Evolutionary conservation across 768 basidiomycete genomes (phyloP).

Genomic region (Rhizopogon roseolus): DNA sequence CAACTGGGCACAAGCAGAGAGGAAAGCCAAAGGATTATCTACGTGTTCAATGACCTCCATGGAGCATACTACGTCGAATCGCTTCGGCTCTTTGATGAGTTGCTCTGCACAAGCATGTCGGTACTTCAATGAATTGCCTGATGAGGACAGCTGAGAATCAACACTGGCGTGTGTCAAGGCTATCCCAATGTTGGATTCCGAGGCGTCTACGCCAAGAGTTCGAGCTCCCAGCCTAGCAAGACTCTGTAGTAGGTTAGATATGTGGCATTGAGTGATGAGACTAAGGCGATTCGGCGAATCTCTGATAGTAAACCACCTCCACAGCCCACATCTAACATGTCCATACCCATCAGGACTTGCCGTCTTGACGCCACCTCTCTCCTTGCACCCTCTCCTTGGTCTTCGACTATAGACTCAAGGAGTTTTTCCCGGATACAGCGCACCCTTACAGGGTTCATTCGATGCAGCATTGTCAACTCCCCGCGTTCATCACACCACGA

Average conservation of each 20-base stretch:
- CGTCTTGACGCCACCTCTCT: conserved; percentile 22
- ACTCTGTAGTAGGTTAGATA: conserved; percentile 45
- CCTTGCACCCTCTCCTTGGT: conserved; percentile 31
- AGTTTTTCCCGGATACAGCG: conserved; percentile 79
- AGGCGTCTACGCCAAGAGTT: conserved; percentile 93
- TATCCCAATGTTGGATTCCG: conserved; percentile 79
- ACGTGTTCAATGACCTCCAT: conserved; percentile 99
- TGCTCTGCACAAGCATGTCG: conserved; percentile 70
- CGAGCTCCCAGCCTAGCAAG: conserved; percentile 82
- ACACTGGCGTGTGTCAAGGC: conserved; percentile 76
- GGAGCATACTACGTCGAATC: conserved; percentile 90
- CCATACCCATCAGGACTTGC: conserved; percentile 53
- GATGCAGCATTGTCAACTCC: conserved; percentile 83
- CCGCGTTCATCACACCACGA: conserved; percentile 95
- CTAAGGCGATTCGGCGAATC: conserved; percentile 51
- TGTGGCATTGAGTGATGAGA: neutral
- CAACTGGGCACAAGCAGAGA: conserved; percentile 75
- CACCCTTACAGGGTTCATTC: conserved; percentile 91
- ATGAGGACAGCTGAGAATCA: conserved; percentile 56
- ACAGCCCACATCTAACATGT: conserved; percentile 89
- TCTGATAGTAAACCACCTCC: conserved; percentile 93
- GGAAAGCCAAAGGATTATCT: conserved; percentile 82
- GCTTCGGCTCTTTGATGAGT: conserved; percentile 55
- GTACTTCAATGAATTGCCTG: conserved; percentile 51
- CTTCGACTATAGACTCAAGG: conserved; percentile 56